Conservation (phyloP, 495 filamentous ascomycete genomes). For the Penicillium riverlandense region DNA sequence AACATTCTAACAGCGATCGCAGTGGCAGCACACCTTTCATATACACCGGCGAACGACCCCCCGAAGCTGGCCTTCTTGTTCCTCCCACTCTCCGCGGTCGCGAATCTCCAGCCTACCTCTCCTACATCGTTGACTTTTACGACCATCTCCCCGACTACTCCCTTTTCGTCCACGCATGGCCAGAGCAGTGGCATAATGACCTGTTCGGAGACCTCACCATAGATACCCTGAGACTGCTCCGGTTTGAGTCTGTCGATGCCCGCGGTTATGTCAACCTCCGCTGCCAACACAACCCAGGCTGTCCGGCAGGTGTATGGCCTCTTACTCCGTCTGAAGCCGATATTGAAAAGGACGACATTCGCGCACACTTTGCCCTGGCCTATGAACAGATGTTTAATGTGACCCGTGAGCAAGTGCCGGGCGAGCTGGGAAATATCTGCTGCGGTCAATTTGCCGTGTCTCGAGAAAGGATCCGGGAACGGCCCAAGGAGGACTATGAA, state of each 20-base stretch:
- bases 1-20: background rate
- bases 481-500: slow-evolving; percentile 34
- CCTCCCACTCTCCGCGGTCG: slow-evolving; percentile 28
- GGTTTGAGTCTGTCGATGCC: slow-evolving; percentile 29
- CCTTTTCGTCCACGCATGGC: slow-evolving; percentile 34
- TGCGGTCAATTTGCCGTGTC: slow-evolving; percentile 45
- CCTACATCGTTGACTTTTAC: slow-evolving; percentile 33
- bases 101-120: slow-evolving; percentile 34
- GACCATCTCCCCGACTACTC: slow-evolving; percentile 28
- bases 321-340: slow-evolving; percentile 23
- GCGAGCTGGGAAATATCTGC: slow-evolving; percentile 36
- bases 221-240: slow-evolving; percentile 21
- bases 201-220: slow-evolving; percentile 28
- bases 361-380: slow-evolving; percentile 24
- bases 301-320: slow-evolving; percentile 25
- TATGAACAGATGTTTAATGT: slow-evolving; percentile 29
- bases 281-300: slow-evolving; percentile 31
- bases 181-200: slow-evolving; percentile 40
- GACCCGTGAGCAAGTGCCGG: slow-evolving; percentile 20
- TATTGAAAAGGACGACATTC: slow-evolving; percentile 28
- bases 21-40: slow-evolving; percentile 27
- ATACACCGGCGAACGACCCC: slow-evolving; percentile 25
- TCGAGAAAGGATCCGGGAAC: slow-evolving; percentile 30
- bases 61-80: slow-evolving; percentile 22
- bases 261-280: slow-evolving; percentile 36